Percentiles rank a stretch among this genome's conserved stretches.
phyloP scores from a whole-genome alignment of 441 rosid species.

The Isatis lusitanica region DNA sequence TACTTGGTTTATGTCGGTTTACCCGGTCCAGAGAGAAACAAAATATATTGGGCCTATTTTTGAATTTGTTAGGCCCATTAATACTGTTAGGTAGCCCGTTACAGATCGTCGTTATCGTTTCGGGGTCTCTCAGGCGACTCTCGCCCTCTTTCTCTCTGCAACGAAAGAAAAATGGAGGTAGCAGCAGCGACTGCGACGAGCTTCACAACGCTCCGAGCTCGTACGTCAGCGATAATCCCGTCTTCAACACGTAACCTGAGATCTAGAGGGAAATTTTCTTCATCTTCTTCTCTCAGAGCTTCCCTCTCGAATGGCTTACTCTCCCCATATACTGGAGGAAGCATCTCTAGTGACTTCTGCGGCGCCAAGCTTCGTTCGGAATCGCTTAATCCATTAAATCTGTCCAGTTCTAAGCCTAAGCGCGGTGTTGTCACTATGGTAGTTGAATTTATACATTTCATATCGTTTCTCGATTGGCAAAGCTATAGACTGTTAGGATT shows the following conservation, averaged over 20 bases:
- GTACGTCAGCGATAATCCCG: constrained; percentile 41
- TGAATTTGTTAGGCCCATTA: neutral
- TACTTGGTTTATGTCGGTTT: neutral
- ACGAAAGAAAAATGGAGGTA: constrained; percentile 49
- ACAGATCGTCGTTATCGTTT: constrained; percentile 33
- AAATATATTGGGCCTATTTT: constrained; percentile 17
- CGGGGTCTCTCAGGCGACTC: neutral
- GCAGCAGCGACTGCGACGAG: constrained; percentile 60
- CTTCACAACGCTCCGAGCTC: constrained; percentile 45
- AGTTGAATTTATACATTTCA: constrained; percentile 8
- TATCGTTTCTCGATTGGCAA: neutral
- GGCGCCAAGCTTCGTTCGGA: constrained; percentile 56
- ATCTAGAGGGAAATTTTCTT: constrained; percentile 19
- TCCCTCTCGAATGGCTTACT: constrained; percentile 55
- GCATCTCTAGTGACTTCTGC: constrained; percentile 52
- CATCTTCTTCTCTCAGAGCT: constrained; percentile 39
- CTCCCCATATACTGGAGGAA: constrained; percentile 44
- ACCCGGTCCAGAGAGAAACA: neutral
- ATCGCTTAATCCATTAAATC: constrained; percentile 49
- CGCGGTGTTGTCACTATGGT: constrained; percentile 77
- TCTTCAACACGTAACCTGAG: constrained; percentile 35
- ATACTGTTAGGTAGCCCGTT: neutral
- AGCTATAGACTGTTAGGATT: neutral
- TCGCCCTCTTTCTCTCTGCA: constrained; percentile 14
- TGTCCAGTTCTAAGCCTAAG: constrained; percentile 55